Evolutionary conservation across 164 flowering plant species (phyloP).

Genomic region (Magnolia kwangsiensis): DNA sequence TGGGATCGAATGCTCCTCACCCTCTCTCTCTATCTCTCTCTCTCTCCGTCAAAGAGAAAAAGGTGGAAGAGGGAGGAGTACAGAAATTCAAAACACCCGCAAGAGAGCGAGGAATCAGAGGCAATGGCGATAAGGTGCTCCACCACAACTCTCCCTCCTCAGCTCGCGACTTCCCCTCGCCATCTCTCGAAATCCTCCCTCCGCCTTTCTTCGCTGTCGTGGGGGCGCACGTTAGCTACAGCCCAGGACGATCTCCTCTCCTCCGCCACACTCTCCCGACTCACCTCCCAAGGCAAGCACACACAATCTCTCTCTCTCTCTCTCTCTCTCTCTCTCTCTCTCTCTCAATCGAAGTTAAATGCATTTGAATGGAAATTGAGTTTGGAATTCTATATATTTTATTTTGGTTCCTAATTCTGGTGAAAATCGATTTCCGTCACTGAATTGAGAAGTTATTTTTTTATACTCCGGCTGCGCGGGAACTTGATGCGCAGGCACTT

Average conservation of each 20-base stretch:
- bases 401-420: neutral
- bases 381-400: neutral
- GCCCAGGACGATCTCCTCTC: slow-evolving; percentile 19
- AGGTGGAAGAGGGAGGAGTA: neutral
- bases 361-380: neutral
- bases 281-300: slow-evolving; percentile 16
- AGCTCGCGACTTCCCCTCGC: slow-evolving; percentile 25
- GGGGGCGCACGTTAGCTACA: slow-evolving; percentile 31
- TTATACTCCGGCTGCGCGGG: neutral
- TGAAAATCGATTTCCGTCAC: neutral
- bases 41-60: neutral
- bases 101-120: neutral
- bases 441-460: too few relatives aligned
- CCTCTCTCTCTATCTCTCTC: neutral
- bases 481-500: neutral
- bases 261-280: slow-evolving; percentile 11
- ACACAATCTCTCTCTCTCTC: neutral
- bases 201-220: slow-evolving; percentile 24
- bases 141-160: slow-evolving; percentile 24
- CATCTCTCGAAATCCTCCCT: slow-evolving; percentile 9
- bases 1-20: slow-evolving; percentile 24
- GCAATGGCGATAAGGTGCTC: slow-evolving; percentile 38
- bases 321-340: neutral
- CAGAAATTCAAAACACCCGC: neutral
- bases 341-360: neutral